phyloP scores from a whole-genome alignment of 2,329 filamentous ascomycete genomes.

The Xylaria sp. region DNA sequence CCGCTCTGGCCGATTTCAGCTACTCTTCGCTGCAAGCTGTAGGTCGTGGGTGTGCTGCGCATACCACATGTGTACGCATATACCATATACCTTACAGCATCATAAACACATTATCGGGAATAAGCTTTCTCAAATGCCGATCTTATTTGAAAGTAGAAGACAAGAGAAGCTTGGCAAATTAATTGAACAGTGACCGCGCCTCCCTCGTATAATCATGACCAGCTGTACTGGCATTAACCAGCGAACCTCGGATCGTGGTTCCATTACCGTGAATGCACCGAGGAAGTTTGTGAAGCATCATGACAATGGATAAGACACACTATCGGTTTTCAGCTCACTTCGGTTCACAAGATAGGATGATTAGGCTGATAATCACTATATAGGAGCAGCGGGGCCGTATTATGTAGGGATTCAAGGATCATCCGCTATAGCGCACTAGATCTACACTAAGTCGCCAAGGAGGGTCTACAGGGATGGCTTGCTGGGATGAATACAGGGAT shows the following conservation, averaged over 20 bases:
- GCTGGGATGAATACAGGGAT: constrained; percentile 4
- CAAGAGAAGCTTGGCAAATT: constrained; percentile 17
- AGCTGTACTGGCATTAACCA: not conserved
- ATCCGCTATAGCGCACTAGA: not conserved
- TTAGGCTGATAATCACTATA: constrained; percentile 8
- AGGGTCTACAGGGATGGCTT: constrained; percentile 2
- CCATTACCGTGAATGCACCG: not conserved
- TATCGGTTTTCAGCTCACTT: constrained; percentile 28
- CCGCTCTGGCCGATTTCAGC: not conserved
- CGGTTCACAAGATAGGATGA: constrained; percentile 1
- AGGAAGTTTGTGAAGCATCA: not conserved
- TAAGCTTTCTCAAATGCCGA: constrained; percentile 7
- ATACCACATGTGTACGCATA: not conserved
- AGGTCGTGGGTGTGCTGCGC: not conserved
- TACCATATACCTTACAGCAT: not conserved
- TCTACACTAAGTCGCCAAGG: constrained; percentile 14
- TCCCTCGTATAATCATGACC: not conserved
- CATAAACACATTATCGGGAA: constrained; percentile 3
- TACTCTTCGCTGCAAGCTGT: not conserved
- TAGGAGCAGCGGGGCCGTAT: not conserved
- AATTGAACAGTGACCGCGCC: constrained; percentile 4
- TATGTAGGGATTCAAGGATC: constrained; percentile 2
- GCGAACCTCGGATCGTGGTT: not conserved
- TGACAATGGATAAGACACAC: constrained; percentile 3
- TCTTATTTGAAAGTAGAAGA: not conserved